Evolutionary conservation across 495 filamentous ascomycete species (phyloP), one percentile per base, ranked within the genome.

Genomic region (Lasiosphaeria hispida): DNA sequence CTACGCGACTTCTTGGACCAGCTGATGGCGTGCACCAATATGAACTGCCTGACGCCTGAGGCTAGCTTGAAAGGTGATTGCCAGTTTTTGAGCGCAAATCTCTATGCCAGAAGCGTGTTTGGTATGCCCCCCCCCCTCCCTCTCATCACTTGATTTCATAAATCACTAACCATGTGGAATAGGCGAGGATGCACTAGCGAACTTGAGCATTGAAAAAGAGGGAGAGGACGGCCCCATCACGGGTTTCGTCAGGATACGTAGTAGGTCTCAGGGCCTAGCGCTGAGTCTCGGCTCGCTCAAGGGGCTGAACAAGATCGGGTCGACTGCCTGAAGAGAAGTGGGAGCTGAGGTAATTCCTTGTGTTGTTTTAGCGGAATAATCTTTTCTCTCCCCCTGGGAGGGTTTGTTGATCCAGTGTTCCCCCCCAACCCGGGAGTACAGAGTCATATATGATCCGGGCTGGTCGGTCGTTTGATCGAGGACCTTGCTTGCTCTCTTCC

Each of bases 171-270:
- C 13, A 40, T 37, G 5, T 37, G 50, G 2, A 18, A 33, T 40
- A 99, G 95, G 95, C 63, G 95, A 99, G 91, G 95, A 99, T 78
- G 95, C 95, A 43, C 77, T 99, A 58, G 95, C 95, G 58, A 99
- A 99, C 70, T 68, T 99, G 74, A 96, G 92, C 68, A 96, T 99
- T 65, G 95, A 99, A 69, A 94, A 96, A 76, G 91, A 97, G 72
- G 92, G 91, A 49, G 92, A 96, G 10, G 87, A 96, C 68, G 94
- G 95, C 30, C 92, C 92, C 6, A 88, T 99, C 59, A 97, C 94
- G 30, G 95, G 95, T n/a, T 99, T 99, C 71, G 90, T 99, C 52
- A 88, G 95, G 64, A 99, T 99, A 81, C 86, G 95, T 74, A 96
- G 92, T 80, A 88, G 95, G 64, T 96, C 91, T 5, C 95, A 99